These are phyloP conservation scores for Cicer arietinum DNA, from an alignment of 306 rosid species.

Conservation along the genomic window DNA sequence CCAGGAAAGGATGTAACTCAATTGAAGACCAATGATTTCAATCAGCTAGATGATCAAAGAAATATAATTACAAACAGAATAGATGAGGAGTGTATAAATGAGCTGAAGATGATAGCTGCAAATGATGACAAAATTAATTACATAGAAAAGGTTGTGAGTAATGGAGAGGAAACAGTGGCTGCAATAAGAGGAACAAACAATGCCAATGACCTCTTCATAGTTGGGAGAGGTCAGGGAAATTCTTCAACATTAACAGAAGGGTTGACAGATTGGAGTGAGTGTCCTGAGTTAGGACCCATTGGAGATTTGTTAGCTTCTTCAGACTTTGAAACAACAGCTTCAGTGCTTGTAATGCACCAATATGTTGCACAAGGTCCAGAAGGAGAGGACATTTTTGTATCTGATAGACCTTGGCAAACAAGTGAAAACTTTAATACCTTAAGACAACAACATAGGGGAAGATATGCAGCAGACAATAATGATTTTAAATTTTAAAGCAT, in stretches of 20 bases:
- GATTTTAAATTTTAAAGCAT: background rate
- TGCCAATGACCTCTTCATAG: conserved; percentile 67
- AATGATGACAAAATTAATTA: conserved; percentile 50
- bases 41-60: background rate
- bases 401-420: conserved; percentile 40
- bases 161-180: conserved; percentile 82
- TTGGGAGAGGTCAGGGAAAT: conserved; percentile 82
- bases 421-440: background rate
- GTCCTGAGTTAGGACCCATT: conserved; percentile 84
- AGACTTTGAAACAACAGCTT: conserved; percentile 76
- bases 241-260: conserved; percentile 72
- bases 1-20: conserved; percentile 38
- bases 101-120: conserved; percentile 44
- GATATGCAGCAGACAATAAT: conserved; percentile 16
- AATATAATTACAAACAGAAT: background rate
- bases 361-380: conserved; percentile 51
- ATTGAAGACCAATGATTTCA: background rate
- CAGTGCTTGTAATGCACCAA: conserved; percentile 81
- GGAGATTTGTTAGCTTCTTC: conserved; percentile 88
- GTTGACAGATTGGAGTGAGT: conserved; percentile 84
- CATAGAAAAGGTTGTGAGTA: conserved; percentile 59
- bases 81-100: conserved; percentile 60
- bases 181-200: conserved; percentile 63
- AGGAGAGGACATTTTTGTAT: conserved; percentile 40
- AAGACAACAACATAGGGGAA: conserved; percentile 15